Base-by-base conservation (phyloP, 1,139 yeast genomes). In the Hanseniaspora uvarum region DNA sequence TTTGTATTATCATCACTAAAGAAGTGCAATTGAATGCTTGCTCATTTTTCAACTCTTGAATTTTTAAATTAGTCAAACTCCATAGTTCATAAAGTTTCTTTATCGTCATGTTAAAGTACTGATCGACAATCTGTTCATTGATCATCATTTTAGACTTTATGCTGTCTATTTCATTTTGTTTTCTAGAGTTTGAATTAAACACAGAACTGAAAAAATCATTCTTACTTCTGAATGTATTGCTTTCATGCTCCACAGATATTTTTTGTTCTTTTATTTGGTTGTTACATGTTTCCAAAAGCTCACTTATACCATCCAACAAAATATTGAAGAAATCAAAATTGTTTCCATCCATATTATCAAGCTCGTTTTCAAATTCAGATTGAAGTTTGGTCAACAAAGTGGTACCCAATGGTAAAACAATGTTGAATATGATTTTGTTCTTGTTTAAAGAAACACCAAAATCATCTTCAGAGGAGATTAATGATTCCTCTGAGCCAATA, bases 281-380 rank as follows among this genome's bases (percentile, higher is more conserved):
- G 63, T 84, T 87, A n/a, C 86, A 76, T 1, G 77, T 74, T 1
- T 75, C 72, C 44, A 86, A 64, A 23, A 85, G 64, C 56, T 79
- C 81, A 59, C 84, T 88, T 38, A 86, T 65, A 0, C 92, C 89
- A n/a, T 75, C 71, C 45, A 86, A 66, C 34, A 84, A 65, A 34
- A 75, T 72, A 33, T 75, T 75, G 16, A 81, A 74, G 4, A 70
- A 58, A 57, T 68, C 63, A 59, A 63, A 53, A 43, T 60, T 57
- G 2, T 62, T 62, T 21, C 67, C 66, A 5, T 58, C 57, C 16
- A 50, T 21, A 8, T 39, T 26, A 23, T 14, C 48, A 41, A 61
- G 58, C 30, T 62, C 64, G n/a, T 56, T 55, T 2, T 47, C 46
- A 48, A 65, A 63, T 18, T 65, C 55, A 8, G 57, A 51, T 31